Evolutionary conservation across 805 yeast genomes (phyloP).

Genomic region (Candida ovalis): DNA sequence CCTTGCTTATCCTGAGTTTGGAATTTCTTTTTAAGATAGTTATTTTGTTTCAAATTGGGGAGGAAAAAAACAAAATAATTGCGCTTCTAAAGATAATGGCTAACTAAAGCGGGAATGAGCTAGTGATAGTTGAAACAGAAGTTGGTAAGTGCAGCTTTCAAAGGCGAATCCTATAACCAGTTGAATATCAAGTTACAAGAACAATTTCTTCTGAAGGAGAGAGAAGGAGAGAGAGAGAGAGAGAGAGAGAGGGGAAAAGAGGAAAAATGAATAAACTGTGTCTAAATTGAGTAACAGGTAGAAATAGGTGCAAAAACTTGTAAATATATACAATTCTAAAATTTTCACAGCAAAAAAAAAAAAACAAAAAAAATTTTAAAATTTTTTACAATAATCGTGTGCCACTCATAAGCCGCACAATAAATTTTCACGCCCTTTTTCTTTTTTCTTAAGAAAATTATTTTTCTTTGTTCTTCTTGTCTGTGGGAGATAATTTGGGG

Average conservation of each 20-base stretch:
- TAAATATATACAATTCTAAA: background rate
- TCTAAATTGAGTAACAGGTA: background rate
- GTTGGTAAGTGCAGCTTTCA: background rate
- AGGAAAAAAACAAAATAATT: background rate
- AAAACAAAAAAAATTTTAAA: background rate
- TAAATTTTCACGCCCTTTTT: background rate
- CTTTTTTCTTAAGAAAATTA: background rate
- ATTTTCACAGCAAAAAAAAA: background rate
- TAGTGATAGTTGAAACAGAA: background rate
- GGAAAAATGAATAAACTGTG: constrained; percentile 3
- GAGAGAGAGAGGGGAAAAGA: constrained; percentile 19
- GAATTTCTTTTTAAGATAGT: background rate
- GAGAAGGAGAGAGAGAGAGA: constrained; percentile 35
- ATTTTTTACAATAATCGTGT: background rate
- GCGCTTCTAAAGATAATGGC: background rate
- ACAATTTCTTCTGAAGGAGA: constrained; percentile 37
- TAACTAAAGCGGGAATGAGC: background rate
- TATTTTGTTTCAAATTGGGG: constrained; percentile 6
- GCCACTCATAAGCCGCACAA: background rate
- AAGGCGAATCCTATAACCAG: constrained; percentile 1
- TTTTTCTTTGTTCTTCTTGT: background rate
- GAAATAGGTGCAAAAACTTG: background rate
- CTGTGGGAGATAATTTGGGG: too few species aligned
- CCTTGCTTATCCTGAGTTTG: constrained; percentile 11
- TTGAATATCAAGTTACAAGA: constrained; percentile 22